Evolutionary conservation across 345 rosid species (phyloP), one percentile per base, ranked within the genome.

Genomic region (Lumnitzera racemosa): DNA sequence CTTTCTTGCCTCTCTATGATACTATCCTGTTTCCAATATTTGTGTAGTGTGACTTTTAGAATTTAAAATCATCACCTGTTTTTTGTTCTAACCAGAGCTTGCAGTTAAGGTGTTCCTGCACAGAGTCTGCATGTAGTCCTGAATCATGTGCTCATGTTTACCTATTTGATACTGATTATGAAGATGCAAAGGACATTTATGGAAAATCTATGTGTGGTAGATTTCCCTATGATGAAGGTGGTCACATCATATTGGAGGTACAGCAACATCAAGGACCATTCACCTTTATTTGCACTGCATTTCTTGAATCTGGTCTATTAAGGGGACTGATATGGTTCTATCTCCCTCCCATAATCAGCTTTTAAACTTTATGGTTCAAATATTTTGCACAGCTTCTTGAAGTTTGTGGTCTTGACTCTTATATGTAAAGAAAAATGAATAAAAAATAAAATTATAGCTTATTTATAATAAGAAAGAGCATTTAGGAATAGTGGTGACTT

Each of bases 191-290:
- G 75, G 99, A 95, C 80, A 76, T 82, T 63, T 64, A 72, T 62
- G 97, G 99, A 57, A 85, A 76, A 64, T 66, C 91, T 53, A 82
- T 95, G 91, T 61, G 23, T 61, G 84, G 79, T 47, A 86, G 94
- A 73, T 90, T 90, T 62, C 89, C 96, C 3, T 95, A 95, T 65
- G 94, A 95, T 66, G 82, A 78, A 69, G 84, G 76, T 70, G 82
- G 89, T 59, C 80, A 87, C 12, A 76, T 95, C 70, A 73, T 95
- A 65, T 70, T 95, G 76, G 96, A 95, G 98, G 99, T 90, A 73
- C 57, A 29, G 61, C 59, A 49, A 47, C 11, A 36, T 36, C 64
- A 62, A 24, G 53, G 67, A 56, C 9, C 46, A 43, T 50, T 43
- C 31, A 41, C 29, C 13, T 15, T 57, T 41, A 17, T 17, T 57